phyloP scores from a whole-genome alignment of 306 rosid genomes.

The Lathyrus aphaca region DNA sequence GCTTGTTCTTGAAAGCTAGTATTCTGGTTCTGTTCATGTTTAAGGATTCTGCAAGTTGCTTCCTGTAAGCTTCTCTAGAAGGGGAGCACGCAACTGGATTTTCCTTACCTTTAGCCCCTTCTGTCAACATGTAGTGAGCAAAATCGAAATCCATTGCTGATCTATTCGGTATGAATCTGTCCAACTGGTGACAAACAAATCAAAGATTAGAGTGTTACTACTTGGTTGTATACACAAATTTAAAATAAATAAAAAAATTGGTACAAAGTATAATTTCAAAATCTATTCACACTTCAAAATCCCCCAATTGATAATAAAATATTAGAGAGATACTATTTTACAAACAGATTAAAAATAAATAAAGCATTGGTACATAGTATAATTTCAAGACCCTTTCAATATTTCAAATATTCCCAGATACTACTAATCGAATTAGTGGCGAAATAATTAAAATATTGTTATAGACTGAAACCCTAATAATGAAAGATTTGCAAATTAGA shows the following conservation, averaged over 20 bases:
- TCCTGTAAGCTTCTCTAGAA: slow-evolving; percentile 67
- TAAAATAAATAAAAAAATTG: not conserved
- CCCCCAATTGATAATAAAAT: not conserved
- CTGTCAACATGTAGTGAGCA: slow-evolving; percentile 65
- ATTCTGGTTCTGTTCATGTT: slow-evolving; percentile 85
- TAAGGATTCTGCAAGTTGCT: slow-evolving; percentile 68
- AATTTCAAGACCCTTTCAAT: not conserved
- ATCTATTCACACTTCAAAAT: not conserved
- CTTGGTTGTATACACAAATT: not conserved
- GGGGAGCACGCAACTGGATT: slow-evolving; percentile 60
- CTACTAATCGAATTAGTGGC: not conserved
- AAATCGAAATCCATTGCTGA: slow-evolving; percentile 66
- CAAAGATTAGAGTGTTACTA: not conserved
- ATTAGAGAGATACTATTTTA: too few relatives aligned
- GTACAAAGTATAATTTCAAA: not conserved
- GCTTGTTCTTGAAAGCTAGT: slow-evolving; percentile 90
- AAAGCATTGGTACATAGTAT: too few relatives aligned
- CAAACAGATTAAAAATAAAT: too few relatives aligned
- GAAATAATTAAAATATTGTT: not conserved
- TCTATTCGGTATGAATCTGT: slow-evolving; percentile 66
- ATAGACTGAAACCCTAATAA: not conserved
- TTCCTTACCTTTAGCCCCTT: slow-evolving; percentile 70
- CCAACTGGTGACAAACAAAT: slow-evolving; percentile 50
- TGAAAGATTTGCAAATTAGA: not conserved
- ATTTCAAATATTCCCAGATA: not conserved